phyloP scores from a whole-genome alignment of 768 basidiomycete species.

The Mrakia blollopis region DNA sequence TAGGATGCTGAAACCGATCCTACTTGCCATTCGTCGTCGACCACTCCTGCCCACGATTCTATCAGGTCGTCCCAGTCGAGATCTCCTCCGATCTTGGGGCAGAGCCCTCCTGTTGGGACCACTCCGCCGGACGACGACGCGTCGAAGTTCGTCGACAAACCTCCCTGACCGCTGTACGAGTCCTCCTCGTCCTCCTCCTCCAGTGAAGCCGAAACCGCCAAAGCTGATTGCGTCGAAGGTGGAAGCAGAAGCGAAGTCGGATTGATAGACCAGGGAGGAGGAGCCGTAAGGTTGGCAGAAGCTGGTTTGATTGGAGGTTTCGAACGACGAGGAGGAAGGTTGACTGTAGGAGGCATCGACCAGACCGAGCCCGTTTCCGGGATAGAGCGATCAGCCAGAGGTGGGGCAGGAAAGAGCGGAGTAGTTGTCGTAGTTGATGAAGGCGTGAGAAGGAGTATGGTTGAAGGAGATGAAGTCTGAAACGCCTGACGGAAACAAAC shows the following conservation, averaged over 20 bases:
- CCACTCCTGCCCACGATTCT: not conserved
- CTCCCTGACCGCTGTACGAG: no score
- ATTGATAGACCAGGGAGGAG: no score
- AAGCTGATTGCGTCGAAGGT: no score
- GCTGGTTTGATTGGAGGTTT: not conserved
- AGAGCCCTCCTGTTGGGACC: not conserved
- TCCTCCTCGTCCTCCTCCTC: no score
- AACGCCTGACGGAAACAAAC: not conserved
- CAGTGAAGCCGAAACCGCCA: no score
- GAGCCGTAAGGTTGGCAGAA: no score
- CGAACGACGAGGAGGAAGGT: not conserved
- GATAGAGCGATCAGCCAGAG: no score
- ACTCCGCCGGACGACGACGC: not conserved
- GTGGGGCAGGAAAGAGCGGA: not conserved
- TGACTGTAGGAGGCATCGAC: not conserved
- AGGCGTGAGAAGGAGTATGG: not conserved
- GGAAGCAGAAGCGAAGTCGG: no score
- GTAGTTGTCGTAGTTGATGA: not conserved
- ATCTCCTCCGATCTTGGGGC: not conserved
- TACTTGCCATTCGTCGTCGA: not conserved
- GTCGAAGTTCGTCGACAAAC: not conserved
- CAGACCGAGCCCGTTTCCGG: no score
- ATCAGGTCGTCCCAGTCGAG: not conserved
- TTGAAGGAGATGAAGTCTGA: not conserved
- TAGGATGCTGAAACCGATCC: not conserved